A percentile compares a stretch with the other conserved stretches of the same genome.
These are phyloP conservation scores for Trichosporon ovoides DNA, from an alignment of 1,284 basidiomycete species.

Conservation along the genomic window DNA sequence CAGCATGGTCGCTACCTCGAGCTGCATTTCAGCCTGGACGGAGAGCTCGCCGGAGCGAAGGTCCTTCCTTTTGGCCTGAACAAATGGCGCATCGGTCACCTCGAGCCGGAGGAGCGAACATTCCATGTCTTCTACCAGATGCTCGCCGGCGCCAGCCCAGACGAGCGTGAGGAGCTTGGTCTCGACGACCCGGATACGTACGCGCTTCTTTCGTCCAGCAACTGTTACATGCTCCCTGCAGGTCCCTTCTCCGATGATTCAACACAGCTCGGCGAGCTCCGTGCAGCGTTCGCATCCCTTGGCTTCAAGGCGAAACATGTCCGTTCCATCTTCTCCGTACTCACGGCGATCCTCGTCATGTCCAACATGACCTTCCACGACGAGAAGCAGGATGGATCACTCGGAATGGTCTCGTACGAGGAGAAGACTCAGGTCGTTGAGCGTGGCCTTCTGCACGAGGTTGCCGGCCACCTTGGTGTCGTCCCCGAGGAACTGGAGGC, in stretches of 20 bases:
- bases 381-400: slow-evolving; percentile 25
- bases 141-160: slow-evolving; percentile 70
- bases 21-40: slow-evolving; percentile 64
- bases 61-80: slow-evolving; percentile 78
- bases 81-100: slow-evolving; percentile 70
- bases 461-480: slow-evolving; percentile 68
- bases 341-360: slow-evolving; percentile 74
- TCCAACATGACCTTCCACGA: slow-evolving; percentile 77
- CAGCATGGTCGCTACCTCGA: slow-evolving; percentile 74
- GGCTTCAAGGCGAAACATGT: slow-evolving; percentile 87
- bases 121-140: slow-evolving; percentile 94
- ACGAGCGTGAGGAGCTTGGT: slow-evolving; percentile 68
- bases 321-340: slow-evolving; percentile 70
- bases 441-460: slow-evolving; percentile 57
- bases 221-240: slow-evolving; percentile 74
- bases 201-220: slow-evolving; percentile 71
- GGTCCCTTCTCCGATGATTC: slow-evolving; percentile 81
- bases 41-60: slow-evolving; percentile 59
- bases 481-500: slow-evolving; percentile 67
- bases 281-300: slow-evolving; percentile 69
- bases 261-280: slow-evolving; percentile 74
- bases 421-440: slow-evolving; percentile 47
- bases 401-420: slow-evolving; percentile 29
- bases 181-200: slow-evolving; percentile 82
- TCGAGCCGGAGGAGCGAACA: slow-evolving; percentile 76